Evolutionary conservation across 192 early-diverging fungal genomes (phyloP), one percentile per base, ranked within the genome.

Genomic region (Spinellus fusiger): DNA sequence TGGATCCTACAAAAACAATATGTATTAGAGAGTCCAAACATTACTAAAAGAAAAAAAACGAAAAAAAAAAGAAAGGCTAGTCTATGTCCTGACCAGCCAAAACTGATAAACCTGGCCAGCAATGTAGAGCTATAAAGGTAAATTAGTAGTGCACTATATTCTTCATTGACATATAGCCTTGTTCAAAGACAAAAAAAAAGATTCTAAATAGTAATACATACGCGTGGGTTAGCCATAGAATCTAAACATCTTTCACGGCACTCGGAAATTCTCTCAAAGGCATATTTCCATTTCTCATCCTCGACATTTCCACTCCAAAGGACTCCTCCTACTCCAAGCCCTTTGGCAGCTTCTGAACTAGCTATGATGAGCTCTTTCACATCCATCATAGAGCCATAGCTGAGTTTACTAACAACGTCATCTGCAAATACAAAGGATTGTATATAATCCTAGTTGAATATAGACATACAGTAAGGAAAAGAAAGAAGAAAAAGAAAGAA

Each of bases 321-420:
- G 2, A 81, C 66, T n/a, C 78, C 68, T 4, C 71, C 66, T 22
- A 78, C 33, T 0, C 74, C 74, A 64, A 81, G 62, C 12, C 67
- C 64, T 0, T 73, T 59, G 8, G 79, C 79, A 18, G 79, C 79
- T 47, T 81, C 79, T 4, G 77, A 66, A 9, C 77, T 68, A 0
- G 77, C 79, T 29, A 81, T 63, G 33, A 81, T 70, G 54, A 81
- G 60, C n/a, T 75, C 71, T 56, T 79, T 81, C 37, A 83, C 72
- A 71, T 84, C 83, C 76, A 80, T 79, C 75, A 84, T 77, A 15
- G 63, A 73, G 26, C 83, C 83, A 62, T 84, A 84, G 38, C 78
- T 77, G 33, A 81, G 37, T 47, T 79, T 77, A 69, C 76, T 77
- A 2, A 82, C 80, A 52, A 82, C 70, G 59, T 84, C 82, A 56